Conservation (phyloP, 2,329 filamentous ascomycete species). For the Monilinia fructigena region DNA sequence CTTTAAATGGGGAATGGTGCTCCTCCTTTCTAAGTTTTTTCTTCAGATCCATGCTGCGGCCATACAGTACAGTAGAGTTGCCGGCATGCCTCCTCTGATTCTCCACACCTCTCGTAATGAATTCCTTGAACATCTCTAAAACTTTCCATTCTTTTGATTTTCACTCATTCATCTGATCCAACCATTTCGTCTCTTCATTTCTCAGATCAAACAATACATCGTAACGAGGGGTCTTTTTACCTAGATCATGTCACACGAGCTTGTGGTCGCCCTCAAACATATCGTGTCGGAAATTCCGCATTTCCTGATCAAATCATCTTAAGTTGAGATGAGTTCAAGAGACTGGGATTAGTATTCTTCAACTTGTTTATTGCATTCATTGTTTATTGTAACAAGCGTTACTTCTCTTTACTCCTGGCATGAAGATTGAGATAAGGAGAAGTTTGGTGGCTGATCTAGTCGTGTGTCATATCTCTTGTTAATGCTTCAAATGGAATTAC, state of each 20-base stretch:
- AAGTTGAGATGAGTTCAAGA: not conserved
- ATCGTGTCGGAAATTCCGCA: not conserved
- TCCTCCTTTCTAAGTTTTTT: not conserved
- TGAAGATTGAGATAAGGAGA: not conserved
- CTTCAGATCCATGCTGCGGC: constrained; percentile 5
- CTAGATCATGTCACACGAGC: not conserved
- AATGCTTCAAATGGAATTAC: not conserved
- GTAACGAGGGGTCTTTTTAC: not conserved
- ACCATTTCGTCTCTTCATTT: not conserved
- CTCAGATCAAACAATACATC: constrained; percentile 1
- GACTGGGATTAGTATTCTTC: not conserved
- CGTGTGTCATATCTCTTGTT: not conserved
- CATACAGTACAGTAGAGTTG: not conserved
- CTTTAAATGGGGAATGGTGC: not conserved
- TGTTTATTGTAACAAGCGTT: not conserved
- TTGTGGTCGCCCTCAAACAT: not conserved
- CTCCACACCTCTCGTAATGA: not conserved
- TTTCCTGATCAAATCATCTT: not conserved
- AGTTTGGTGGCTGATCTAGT: not conserved
- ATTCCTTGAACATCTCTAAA: not conserved
- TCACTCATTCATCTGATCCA: not conserved
- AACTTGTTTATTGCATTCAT: not conserved
- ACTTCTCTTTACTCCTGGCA: not conserved
- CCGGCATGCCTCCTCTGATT: not conserved
- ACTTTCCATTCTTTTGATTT: not conserved